phyloP scores from a whole-genome alignment of 1,139 yeast species.

The Geotrichum citri-aurantii region DNA sequence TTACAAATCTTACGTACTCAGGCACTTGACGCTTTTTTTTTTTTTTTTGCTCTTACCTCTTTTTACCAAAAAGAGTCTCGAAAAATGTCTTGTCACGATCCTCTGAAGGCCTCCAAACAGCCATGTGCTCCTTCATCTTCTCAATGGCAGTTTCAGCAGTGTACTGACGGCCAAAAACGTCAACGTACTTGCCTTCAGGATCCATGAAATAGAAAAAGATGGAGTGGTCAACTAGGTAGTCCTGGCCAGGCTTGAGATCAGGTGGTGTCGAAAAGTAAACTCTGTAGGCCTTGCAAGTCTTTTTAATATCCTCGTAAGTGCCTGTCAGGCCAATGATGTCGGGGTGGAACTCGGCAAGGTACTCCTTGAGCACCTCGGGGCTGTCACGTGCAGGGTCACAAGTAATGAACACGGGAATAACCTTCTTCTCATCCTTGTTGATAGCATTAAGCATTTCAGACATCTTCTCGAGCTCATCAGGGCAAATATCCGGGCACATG shows the following conservation, averaged over 20 bases:
- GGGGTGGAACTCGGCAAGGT: conserved; percentile 82
- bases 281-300: conserved; percentile 77
- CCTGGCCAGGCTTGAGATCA: conserved; percentile 88
- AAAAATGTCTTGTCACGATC: conserved; percentile 32
- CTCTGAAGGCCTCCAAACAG: conserved; percentile 65
- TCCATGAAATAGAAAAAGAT: conserved; percentile 95
- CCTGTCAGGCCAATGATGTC: conserved; percentile 89
- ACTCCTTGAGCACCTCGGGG: conserved; percentile 73
- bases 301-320: conserved; percentile 73
- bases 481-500: conserved; percentile 97
- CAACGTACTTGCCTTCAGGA: conserved; percentile 91
- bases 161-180: conserved; percentile 88
- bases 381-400: conserved; percentile 95
- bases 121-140: conserved; percentile 69
- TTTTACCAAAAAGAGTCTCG: conserved; percentile 2
- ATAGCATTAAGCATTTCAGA: conserved; percentile 64
- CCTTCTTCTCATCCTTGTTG: conserved; percentile 47
- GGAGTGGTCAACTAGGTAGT: conserved; percentile 92
- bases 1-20: not conserved
- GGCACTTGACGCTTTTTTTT: not conserved
- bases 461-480: conserved; percentile 90
- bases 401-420: conserved; percentile 72
- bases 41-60: not conserved
- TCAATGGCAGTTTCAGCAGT: conserved; percentile 74
- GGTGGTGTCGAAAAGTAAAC: conserved; percentile 97